Evolutionary conservation across 129 eudicot species (phyloP).

Genomic region (Flaveria ramosissima): DNA sequence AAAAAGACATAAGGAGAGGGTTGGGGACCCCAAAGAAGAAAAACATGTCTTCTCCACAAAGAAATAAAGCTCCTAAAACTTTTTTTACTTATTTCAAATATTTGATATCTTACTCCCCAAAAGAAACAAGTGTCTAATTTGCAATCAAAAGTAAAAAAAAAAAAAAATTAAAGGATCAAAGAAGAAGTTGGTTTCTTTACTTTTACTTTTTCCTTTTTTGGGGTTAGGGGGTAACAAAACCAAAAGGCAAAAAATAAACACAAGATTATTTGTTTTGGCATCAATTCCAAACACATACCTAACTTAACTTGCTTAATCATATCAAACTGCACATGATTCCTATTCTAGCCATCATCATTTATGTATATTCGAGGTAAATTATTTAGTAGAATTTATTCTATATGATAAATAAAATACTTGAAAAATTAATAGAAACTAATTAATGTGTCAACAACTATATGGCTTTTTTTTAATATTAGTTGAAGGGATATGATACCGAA

Average conservation of each 20-base stretch:
- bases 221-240: constrained; percentile 14
- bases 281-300: constrained; percentile 42
- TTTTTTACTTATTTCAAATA: constrained; percentile 9
- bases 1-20: constrained; percentile 8
- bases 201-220: constrained; percentile 17
- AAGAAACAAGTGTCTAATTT: constrained; percentile 18
- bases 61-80: not conserved
- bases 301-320: constrained; percentile 33
- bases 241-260: not conserved
- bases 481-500: too few relatives aligned
- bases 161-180: not conserved
- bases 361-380: constrained; percentile 19
- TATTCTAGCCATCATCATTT: constrained; percentile 16
- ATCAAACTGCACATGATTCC: constrained; percentile 29
- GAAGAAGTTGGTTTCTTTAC: constrained; percentile 34
- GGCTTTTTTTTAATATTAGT: too few relatives aligned
- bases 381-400: constrained; percentile 25
- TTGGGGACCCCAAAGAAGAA: constrained; percentile 4
- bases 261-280: constrained; percentile 34
- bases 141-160: not conserved
- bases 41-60: not conserved
- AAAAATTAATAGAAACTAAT: not conserved
- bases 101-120: constrained; percentile 6
- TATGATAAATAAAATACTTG: too few relatives aligned
- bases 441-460: not conserved